phyloP scores from a whole-genome alignment of 2,329 filamentous ascomycete genomes.

The Epichloe bromicola region DNA sequence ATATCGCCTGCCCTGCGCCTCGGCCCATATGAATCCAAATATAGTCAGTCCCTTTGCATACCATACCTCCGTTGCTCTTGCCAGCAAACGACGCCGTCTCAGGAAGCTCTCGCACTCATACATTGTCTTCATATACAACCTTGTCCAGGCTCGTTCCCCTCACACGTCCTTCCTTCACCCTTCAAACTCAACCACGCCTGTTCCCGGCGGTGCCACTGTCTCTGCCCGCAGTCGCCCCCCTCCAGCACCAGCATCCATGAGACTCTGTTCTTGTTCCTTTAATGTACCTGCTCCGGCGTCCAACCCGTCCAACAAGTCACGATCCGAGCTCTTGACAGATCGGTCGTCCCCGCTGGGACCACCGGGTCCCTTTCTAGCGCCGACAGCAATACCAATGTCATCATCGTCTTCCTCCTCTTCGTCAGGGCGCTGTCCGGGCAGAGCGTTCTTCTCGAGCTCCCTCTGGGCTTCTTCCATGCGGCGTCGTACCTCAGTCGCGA shows the following conservation, averaged over 20 bases:
- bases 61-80: not conserved
- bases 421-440: conserved; percentile 50
- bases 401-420: conserved; percentile 60
- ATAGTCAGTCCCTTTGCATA: not conserved
- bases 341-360: conserved; percentile 39
- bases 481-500: conserved; percentile 80
- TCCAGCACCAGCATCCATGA: conserved; percentile 20
- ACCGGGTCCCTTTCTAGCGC: conserved; percentile 22
- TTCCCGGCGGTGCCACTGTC: conserved; percentile 16
- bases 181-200: conserved; percentile 31
- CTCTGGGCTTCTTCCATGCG: conserved; percentile 92
- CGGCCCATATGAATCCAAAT: not conserved
- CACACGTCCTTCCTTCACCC: conserved; percentile 14
- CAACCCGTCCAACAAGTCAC: conserved; percentile 59
- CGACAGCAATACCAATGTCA: conserved; percentile 31
- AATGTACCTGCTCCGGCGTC: conserved; percentile 53
- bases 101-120: conserved; percentile 3
- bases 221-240: conserved; percentile 16
- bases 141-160: not conserved
- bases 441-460: conserved; percentile 73
- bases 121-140: conserved; percentile 7
- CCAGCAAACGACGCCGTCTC: not conserved
- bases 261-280: conserved; percentile 19
- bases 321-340: conserved; percentile 52
- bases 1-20: not conserved